These are phyloP conservation scores for Yamadazyma atlantica DNA, from an alignment of 1,139 yeast genomes.

Conservation along the genomic window DNA sequence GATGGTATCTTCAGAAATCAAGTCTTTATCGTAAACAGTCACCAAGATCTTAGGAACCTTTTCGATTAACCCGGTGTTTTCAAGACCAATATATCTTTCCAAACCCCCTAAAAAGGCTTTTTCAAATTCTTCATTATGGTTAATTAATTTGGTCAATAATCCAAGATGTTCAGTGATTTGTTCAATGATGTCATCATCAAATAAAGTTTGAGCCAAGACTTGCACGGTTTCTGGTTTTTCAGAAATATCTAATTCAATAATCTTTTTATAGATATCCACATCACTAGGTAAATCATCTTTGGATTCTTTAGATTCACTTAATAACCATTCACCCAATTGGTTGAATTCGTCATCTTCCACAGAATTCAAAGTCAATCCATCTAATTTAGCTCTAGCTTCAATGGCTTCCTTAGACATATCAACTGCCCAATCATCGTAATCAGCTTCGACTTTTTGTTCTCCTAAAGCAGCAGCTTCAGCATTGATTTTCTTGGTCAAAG, in stretches of 20 bases:
- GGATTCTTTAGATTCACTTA: slow-evolving; percentile 51
- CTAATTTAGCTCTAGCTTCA: slow-evolving; percentile 85
- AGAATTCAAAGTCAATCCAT: slow-evolving; percentile 49
- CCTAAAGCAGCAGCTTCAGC: slow-evolving; percentile 77
- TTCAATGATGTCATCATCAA: slow-evolving; percentile 72
- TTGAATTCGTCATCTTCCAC: slow-evolving; percentile 53
- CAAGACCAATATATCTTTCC: slow-evolving; percentile 88
- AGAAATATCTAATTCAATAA: slow-evolving; percentile 72
- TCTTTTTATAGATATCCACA: slow-evolving; percentile 89
- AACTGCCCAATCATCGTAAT: slow-evolving; percentile 96
- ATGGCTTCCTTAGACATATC: slow-evolving; percentile 98
- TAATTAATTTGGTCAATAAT: slow-evolving; percentile 73
- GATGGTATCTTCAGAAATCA: slow-evolving; percentile 79
- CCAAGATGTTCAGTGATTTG: slow-evolving; percentile 81
- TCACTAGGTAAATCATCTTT: slow-evolving; percentile 70
- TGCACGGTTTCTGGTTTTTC: slow-evolving; percentile 78
- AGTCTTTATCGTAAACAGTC: slow-evolving; percentile 77
- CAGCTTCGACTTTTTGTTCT: slow-evolving; percentile 56
- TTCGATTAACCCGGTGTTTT: slow-evolving; percentile 73
- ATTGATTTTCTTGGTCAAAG: slow-evolving; percentile 74
- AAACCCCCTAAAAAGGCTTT: slow-evolving; percentile 92
- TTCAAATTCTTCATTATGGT: slow-evolving; percentile 65
- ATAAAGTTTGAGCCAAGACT: slow-evolving; percentile 88
- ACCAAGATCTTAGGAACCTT: slow-evolving; percentile 79
- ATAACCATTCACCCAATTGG: slow-evolving; percentile 89